phyloP scores from a whole-genome alignment of 345 rosid species.

The Heritiera littoralis region DNA sequence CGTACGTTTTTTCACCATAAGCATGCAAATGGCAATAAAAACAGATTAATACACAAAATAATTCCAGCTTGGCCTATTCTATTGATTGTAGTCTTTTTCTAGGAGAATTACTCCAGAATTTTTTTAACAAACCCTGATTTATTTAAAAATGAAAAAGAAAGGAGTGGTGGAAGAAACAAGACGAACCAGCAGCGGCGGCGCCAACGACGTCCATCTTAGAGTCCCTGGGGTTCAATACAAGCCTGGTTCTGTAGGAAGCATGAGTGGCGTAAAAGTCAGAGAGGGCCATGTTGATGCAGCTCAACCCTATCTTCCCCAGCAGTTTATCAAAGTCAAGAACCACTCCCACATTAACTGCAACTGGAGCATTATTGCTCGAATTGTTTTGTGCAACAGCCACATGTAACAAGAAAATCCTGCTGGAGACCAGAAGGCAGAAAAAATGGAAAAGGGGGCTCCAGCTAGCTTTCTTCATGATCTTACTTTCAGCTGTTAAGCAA shows the following conservation, averaged over 20 bases:
- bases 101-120: too few species aligned
- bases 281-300: slow-evolving; percentile 58
- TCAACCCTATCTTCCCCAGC: slow-evolving; percentile 30
- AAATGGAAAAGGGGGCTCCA: not conserved
- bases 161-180: not conserved
- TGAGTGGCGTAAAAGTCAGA: slow-evolving; percentile 47
- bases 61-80: too few species aligned
- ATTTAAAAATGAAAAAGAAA: not conserved
- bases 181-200: slow-evolving; percentile 63
- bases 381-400: slow-evolving; percentile 24
- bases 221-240: slow-evolving; percentile 40
- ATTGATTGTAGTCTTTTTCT: too few species aligned
- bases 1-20: too few species aligned
- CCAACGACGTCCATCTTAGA: slow-evolving; percentile 43
- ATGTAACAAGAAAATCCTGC: not conserved
- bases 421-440: not conserved
- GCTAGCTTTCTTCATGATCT: not conserved
- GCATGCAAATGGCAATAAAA: too few species aligned
- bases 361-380: slow-evolving; percentile 18
- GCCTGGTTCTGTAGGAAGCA: slow-evolving; percentile 47
- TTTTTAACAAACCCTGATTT: too few species aligned
- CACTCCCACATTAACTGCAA: slow-evolving; percentile 52
- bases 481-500: not conserved
- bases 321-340: slow-evolving; percentile 39
- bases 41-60: too few species aligned